Percentiles rank a stretch among this genome's conserved stretches.
phyloP scores from a whole-genome alignment of 2,329 filamentous ascomycete species.

The Pseudogymnoascus sp. region DNA sequence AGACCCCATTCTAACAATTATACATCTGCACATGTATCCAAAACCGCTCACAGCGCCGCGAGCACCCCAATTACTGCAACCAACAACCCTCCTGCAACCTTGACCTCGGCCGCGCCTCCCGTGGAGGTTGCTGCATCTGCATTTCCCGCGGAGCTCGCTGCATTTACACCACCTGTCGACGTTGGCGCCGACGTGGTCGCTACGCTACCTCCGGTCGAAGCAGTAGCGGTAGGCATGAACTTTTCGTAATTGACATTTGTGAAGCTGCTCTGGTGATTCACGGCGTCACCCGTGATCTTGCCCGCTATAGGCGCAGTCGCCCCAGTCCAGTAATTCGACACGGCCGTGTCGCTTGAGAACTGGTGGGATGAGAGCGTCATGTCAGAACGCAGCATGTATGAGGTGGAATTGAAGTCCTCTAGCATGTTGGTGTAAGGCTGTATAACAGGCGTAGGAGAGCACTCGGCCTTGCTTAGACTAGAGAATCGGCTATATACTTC shows the following conservation, averaged over 20 bases:
- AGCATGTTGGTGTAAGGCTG: background rate
- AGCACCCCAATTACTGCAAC: background rate
- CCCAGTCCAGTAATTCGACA: slow-evolving; percentile 10
- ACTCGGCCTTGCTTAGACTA: background rate
- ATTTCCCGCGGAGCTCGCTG: too few relatives aligned
- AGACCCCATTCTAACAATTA: too few relatives aligned
- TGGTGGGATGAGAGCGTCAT: background rate
- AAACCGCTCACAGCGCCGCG: background rate
- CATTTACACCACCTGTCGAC: too few relatives aligned
- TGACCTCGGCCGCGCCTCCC: background rate
- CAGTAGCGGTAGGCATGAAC: background rate
- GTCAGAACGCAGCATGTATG: background rate
- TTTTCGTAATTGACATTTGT: background rate
- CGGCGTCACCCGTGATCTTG: slow-evolving; percentile 10
- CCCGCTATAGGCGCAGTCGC: background rate
- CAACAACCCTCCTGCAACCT: slow-evolving; percentile 1
- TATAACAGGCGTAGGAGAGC: background rate
- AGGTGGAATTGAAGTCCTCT: background rate
- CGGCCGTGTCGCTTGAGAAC: slow-evolving; percentile 9
- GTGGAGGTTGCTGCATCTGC: background rate
- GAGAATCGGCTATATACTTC: background rate
- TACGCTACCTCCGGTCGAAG: background rate
- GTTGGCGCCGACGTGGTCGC: background rate
- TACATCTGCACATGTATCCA: too few relatives aligned
- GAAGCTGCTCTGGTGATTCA: background rate